Base-by-base conservation (phyloP, 768 basidiomycete species). In the Suillus subalutaceus region DNA sequence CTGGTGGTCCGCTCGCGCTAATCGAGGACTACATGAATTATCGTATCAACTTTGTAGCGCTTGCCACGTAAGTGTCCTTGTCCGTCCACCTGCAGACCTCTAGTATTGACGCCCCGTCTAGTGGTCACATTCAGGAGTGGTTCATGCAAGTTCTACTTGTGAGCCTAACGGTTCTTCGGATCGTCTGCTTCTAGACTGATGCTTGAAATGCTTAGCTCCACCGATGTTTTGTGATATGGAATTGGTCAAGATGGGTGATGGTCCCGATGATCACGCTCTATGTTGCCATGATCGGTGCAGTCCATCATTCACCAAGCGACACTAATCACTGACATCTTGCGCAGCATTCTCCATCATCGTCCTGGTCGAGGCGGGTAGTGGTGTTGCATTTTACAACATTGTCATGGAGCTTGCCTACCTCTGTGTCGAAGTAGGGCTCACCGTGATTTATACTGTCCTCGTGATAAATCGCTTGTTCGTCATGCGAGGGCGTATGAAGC, bases 381-480 rank as follows among this genome's bases (percentile, higher is more conserved):
- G 69, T 20, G 46, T 65, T 13, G 12, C 63, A 43, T 75, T 74
- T 65, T 74, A 74, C 59, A 65, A 76, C 58, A 61, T 76, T 56
- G 64, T 68, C 63, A 56, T 68, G n/a, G 66, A 74, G 57, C 43
- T 78, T 15, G 68, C 71, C 2, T 81, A 79, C 63, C 73, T 75
- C 57, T 73, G 65, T 38, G 66, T 79, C 20, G 69, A 78, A 30
- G 63, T 80, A 3, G 72, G 71, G 18, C 63, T 78, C 32, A 80
- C 77, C 48, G 44, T 81, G 43, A 23, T 77, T 30, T 71, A 77
- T 48, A 78, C 80, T 0, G 9, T 76, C 41, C 69, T 78, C 8
- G 77, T 82, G 50, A 72, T 66, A 0, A 63, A 62, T 1, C 79
- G 78, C 20, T 71, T 82, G 8, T 66, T 74, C 16, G 15, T 56